Evolutionary conservation across 2,329 filamentous ascomycete species (phyloP).

Genomic region (Fusarium vanettenii): DNA sequence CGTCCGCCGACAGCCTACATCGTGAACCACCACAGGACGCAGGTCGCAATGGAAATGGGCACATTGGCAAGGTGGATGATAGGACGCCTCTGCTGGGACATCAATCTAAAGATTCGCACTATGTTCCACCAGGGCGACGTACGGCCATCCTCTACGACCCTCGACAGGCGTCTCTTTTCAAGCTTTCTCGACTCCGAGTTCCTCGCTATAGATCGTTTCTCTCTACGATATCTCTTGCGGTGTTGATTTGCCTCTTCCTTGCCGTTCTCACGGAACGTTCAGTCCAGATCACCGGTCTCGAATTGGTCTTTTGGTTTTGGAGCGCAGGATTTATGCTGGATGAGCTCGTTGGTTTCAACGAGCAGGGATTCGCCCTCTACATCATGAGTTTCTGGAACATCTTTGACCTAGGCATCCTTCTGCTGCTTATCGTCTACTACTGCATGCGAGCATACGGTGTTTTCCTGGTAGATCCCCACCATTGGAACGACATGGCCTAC

Average conservation of each 20-base stretch:
- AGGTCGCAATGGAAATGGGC: constrained; percentile 40
- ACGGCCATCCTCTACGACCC: constrained; percentile 92
- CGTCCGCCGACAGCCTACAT: constrained; percentile 86
- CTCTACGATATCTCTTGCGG: constrained; percentile 86
- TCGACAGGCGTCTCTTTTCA: constrained; percentile 88
- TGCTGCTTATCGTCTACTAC: constrained; percentile 90
- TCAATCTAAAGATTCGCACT: constrained; percentile 45
- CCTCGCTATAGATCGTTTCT: constrained; percentile 92
- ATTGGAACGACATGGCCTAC: constrained; percentile 86
- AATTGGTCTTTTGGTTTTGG: constrained; percentile 97
- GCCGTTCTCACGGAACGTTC: constrained; percentile 83
- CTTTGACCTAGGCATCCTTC: constrained; percentile 89
- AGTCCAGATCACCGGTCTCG: constrained; percentile 82
- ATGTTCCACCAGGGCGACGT: constrained; percentile 66
- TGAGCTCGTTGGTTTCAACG: constrained; percentile 94
- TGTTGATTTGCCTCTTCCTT: constrained; percentile 86
- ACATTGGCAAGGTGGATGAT: constrained; percentile 52
- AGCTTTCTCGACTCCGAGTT: constrained; percentile 89
- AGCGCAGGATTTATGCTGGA: constrained; percentile 97
- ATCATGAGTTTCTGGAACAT: constrained; percentile 99
- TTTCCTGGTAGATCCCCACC: constrained; percentile 79
- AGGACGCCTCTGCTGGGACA: constrained; percentile 64
- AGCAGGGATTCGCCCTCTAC: constrained; percentile 95
- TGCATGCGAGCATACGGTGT: constrained; percentile 90
- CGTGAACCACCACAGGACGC: constrained; percentile 57